These are phyloP conservation scores for Coelastrella sp. DNA, from an alignment of 139 green algal genomes.

Conservation along the genomic window DNA sequence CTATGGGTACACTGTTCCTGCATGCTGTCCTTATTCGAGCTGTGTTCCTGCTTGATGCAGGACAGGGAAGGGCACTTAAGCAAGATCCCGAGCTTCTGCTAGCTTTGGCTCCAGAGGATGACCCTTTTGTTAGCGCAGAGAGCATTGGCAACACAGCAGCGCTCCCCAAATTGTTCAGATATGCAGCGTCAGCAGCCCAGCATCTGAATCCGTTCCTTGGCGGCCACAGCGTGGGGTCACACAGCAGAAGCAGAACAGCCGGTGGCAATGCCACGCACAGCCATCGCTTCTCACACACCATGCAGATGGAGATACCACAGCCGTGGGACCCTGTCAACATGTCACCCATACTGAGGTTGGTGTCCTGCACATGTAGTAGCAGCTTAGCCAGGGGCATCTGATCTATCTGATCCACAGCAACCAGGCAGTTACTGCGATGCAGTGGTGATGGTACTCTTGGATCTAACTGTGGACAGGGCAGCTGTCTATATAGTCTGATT, in stretches of 20 bases:
- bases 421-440: too few relatives aligned
- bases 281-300: background rate
- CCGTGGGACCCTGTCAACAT: conserved; percentile 29
- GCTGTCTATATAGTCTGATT: background rate
- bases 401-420: too few relatives aligned
- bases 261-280: conserved; percentile 3
- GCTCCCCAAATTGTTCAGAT: background rate
- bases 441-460: background rate
- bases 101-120: background rate
- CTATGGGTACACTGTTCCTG: background rate
- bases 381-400: too few relatives aligned
- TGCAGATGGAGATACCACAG: conserved; percentile 32
- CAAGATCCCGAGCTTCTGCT: background rate
- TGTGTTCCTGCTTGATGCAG: background rate
- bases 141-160: background rate
- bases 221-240: background rate
- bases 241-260: background rate
- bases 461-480: background rate
- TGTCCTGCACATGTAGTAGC: too few relatives aligned
- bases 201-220: background rate
- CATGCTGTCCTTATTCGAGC: background rate
- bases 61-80: background rate
- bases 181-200: background rate
- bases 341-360: background rate
- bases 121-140: conserved; percentile 7